Evolutionary conservation across 1,284 basidiomycete species (phyloP).

Genomic region (Kalmanozyma brasiliensis): DNA sequence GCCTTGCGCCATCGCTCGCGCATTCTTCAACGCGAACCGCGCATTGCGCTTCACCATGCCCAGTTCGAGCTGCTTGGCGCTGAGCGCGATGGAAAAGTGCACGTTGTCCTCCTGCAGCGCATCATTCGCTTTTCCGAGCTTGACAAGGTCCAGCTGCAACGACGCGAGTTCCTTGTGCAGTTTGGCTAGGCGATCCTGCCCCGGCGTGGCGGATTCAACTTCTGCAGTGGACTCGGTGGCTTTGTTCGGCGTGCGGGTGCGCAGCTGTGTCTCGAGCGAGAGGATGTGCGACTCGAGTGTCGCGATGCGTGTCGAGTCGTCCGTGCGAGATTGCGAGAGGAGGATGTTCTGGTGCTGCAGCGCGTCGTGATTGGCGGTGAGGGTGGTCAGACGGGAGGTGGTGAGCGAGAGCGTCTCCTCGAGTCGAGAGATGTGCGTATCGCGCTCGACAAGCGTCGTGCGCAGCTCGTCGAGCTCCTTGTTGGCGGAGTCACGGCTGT

Average conservation of each 20-base stretch:
- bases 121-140: slow-evolving; percentile 54
- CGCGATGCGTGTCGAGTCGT: not conserved
- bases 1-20: not conserved
- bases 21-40: slow-evolving; percentile 37
- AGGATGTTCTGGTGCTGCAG: not conserved
- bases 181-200: not conserved
- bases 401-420: slow-evolving; percentile 33
- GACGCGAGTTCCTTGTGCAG: slow-evolving; percentile 14
- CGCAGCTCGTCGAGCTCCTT: slow-evolving; percentile 8
- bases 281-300: slow-evolving; percentile 16
- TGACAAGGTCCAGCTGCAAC: slow-evolving; percentile 35
- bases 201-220: not conserved
- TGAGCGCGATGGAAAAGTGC: slow-evolving; percentile 51
- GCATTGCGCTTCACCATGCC: slow-evolving; percentile 56
- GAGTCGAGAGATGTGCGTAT: slow-evolving; percentile 9
- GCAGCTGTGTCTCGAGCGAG: slow-evolving; percentile 14
- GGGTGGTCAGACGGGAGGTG: not conserved
- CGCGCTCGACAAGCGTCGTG: slow-evolving; percentile 5
- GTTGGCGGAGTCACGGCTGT: not conserved
- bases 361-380: slow-evolving; percentile 6
- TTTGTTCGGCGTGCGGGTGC: slow-evolving; percentile 1
- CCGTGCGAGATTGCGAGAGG: not conserved
- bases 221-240: not conserved
- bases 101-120: slow-evolving; percentile 51
- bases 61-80: slow-evolving; percentile 54